These are phyloP conservation scores for Panicum virgatum DNA, from an alignment of 202 grass and related monocot species.

Conservation along the genomic window DNA sequence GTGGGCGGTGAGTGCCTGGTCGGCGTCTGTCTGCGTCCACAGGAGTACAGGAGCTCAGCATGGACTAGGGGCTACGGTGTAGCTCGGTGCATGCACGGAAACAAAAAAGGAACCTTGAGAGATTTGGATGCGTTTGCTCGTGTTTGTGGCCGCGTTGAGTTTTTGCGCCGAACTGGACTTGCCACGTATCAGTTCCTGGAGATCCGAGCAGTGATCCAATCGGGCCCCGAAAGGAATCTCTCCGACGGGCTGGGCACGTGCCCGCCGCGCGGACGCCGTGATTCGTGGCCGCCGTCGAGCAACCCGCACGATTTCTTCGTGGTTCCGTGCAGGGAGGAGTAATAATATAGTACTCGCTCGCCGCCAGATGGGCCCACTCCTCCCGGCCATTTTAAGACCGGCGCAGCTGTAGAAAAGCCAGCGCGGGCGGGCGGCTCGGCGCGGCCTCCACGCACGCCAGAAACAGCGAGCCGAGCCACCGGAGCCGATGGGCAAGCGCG, in stretches of 20 bases:
- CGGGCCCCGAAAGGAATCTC: no score
- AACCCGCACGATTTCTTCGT: background rate
- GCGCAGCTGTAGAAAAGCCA: background rate
- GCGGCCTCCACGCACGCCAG: background rate
- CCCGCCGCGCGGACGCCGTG: background rate
- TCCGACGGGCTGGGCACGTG: no score
- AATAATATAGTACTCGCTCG: background rate
- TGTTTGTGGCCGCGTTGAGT: no score
- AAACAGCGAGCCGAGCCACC: background rate
- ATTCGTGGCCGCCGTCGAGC: background rate
- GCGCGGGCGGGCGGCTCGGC: background rate
- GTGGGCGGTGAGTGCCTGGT: no score
- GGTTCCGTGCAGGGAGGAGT: background rate
- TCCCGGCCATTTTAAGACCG: background rate
- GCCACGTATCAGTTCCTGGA: no score
- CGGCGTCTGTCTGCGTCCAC: background rate
- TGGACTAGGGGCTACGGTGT: no score
- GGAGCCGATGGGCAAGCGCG: constrained; percentile 17
- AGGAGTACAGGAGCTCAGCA: no score
- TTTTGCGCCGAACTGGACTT: no score
- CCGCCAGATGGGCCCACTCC: background rate
- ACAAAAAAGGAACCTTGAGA: no score
- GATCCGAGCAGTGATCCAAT: no score
- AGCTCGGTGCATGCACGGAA: no score
- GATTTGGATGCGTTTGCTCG: no score